Conservation (phyloP, 768 basidiomycete genomes). For the Hirschioporus abietinus region DNA sequence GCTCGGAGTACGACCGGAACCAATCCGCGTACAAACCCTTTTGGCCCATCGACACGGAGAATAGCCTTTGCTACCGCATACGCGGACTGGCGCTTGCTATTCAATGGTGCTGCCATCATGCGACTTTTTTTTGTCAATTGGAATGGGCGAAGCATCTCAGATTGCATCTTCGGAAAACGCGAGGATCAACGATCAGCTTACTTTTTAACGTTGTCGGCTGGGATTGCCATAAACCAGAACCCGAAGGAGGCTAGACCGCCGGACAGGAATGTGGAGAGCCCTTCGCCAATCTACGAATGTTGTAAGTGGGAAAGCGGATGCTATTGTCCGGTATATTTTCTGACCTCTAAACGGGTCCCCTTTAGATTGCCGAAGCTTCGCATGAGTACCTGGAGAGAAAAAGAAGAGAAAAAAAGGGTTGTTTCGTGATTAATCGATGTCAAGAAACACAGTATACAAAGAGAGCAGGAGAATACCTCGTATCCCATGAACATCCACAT, state of each 20-base stretch:
- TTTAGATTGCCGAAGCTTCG: slow-evolving; percentile 47
- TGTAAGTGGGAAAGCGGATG: too few species aligned
- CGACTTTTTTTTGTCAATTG: slow-evolving; percentile 39
- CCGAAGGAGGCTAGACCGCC: slow-evolving; percentile 58
- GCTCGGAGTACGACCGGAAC: slow-evolving; percentile 65
- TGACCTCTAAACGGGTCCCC: slow-evolving; percentile 58
- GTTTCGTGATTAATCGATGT: slow-evolving; percentile 1
- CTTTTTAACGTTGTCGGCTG: slow-evolving; percentile 84
- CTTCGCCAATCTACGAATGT: slow-evolving; percentile 47
- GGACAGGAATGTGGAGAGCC: slow-evolving; percentile 57
- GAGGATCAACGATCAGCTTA: slow-evolving; percentile 26
- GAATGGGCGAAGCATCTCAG: background rate
- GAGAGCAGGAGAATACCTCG: slow-evolving; percentile 35
- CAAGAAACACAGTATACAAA: slow-evolving; percentile 16
- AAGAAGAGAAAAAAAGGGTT: slow-evolving; percentile 16
- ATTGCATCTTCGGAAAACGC: background rate
- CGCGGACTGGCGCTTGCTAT: slow-evolving; percentile 39
- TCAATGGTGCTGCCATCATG: slow-evolving; percentile 54
- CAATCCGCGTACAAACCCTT: slow-evolving; percentile 62
- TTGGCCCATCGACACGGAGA: slow-evolving; percentile 43
- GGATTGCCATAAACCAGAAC: slow-evolving; percentile 67
- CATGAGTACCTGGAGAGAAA: slow-evolving; percentile 46
- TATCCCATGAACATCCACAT: slow-evolving; percentile 75
- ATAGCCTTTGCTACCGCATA: slow-evolving; percentile 46
- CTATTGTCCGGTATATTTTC: slow-evolving; percentile 7